Percentiles rank a stretch among this genome's conserved stretches.
Conservation (phyloP, 2,329 filamentous ascomycete species). For the Aspergillus glaucus region DNA sequence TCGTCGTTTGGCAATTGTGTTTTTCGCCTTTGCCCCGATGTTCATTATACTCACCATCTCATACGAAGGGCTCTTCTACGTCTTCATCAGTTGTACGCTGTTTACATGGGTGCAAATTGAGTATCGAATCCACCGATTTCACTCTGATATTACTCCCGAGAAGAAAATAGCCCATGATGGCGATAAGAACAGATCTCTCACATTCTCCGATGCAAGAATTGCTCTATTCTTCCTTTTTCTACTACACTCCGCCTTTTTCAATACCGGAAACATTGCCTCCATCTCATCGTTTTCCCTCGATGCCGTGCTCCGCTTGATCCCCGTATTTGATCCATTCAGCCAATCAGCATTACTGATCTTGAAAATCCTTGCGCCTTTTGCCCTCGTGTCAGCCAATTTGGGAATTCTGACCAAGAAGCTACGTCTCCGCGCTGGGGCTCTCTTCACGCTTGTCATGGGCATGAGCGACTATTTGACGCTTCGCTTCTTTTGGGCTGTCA, state of each 20-base stretch:
- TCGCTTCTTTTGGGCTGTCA: constrained; percentile 96
- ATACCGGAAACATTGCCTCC: constrained; percentile 91
- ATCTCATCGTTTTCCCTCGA: constrained; percentile 90
- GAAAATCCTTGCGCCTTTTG: constrained; percentile 91
- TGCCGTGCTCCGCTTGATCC: constrained; percentile 77
- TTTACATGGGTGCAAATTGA: constrained; percentile 90
- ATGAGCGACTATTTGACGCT: constrained; percentile 86
- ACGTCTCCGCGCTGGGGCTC: constrained; percentile 74
- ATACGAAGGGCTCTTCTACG: constrained; percentile 94
- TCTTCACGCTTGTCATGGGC: constrained; percentile 93
- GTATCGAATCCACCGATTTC: constrained; percentile 57
- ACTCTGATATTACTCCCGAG: too few species aligned
- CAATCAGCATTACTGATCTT: constrained; percentile 81
- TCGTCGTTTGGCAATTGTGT: constrained; percentile 80
- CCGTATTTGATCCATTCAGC: constrained; percentile 87
- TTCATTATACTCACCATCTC: constrained; percentile 97
- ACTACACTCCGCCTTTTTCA: constrained; percentile 93
- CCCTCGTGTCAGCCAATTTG: constrained; percentile 82
- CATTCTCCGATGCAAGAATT: constrained; percentile 76
- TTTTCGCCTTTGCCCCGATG: constrained; percentile 83
- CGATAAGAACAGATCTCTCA: constrained; percentile 58
- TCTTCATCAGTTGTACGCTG: constrained; percentile 75
- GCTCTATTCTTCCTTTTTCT: constrained; percentile 93
- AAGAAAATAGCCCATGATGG: constrained; percentile 21
- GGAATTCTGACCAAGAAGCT: constrained; percentile 82